Conservation (phyloP, 2,329 filamentous ascomycete species). For the Colletotrichum graminicola region DNA sequence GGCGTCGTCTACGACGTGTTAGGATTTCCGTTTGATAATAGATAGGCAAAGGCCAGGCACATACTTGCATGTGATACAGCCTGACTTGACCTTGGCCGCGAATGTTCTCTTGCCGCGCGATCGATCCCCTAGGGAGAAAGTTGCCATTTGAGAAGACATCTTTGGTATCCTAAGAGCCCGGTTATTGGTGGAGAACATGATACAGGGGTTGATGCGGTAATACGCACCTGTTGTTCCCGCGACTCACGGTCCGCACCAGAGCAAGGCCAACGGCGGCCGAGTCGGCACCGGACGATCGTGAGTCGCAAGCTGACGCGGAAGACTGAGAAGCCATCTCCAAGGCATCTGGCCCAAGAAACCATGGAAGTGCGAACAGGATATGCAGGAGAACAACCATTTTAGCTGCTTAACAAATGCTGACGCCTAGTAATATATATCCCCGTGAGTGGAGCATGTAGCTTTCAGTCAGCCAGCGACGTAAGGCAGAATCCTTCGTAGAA, state of each 20-base stretch:
- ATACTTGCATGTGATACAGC: conserved; percentile 43
- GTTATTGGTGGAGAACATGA: neutral
- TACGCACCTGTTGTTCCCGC: conserved; percentile 27
- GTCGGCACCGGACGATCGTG: conserved; percentile 7
- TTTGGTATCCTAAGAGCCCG: neutral
- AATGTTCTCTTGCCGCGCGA: conserved; percentile 6
- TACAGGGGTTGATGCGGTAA: neutral
- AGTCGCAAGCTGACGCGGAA: neutral
- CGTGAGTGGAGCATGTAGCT: neutral
- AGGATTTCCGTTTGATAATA: neutral
- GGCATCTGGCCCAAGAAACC: neutral
- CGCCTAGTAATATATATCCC: conserved; percentile 14
- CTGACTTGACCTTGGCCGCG: conserved; percentile 36
- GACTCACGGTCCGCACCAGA: conserved; percentile 14
- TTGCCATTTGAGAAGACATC: conserved; percentile 29
- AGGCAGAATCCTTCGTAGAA: conserved; percentile 19
- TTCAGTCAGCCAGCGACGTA: conserved; percentile 22
- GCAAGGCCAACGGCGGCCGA: neutral
- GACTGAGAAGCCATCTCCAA: neutral
- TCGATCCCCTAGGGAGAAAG: conserved; percentile 15
- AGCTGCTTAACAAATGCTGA: neutral
- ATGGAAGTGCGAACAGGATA: neutral
- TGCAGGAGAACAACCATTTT: neutral
- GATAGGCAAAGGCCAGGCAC: neutral
- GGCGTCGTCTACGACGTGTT: conserved; percentile 45